Evolutionary conservation across 495 filamentous ascomycete genomes (phyloP), one percentile per base, ranked within the genome.

Genomic region (Niebla homalea): DNA sequence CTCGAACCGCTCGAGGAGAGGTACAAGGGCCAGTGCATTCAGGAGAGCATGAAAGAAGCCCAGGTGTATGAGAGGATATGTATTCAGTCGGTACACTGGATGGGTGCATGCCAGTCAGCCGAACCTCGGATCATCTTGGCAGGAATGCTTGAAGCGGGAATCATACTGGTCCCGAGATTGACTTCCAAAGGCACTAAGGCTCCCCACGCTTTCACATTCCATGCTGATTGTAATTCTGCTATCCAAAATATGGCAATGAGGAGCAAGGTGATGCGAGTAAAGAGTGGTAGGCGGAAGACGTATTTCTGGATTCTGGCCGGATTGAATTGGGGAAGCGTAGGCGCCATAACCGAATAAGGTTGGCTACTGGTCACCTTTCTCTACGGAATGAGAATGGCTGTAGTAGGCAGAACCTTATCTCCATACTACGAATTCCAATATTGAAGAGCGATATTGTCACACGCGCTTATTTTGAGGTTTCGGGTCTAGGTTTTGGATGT

Each of bases 1-100:
- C 67, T 98, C 92, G 62, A 97, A 98, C 42, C 89, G 75, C 64
- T 95, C 89, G 55, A 97, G 61, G 42, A 98, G 68, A 15, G 92
- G 92, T 11, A 79, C 79, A 51, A 96, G 65, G 4, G 88, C 83
- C 42, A 94, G 16, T 38, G 84, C 60, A 65, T 96, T 95, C 57
- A 96, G 62, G 25, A 90, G 55, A 42, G 79, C 69, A 62, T 97
- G 92, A 51, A 93, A 70, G 65, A 90, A 75, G 53, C 81, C 80
- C 26, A 73, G 59, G 63, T 98, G 92, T 49, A 97, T 83, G 46
- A 98, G 72, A 2, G 90, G 89, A 63, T 85, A 98, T 10, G 89
- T 93, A 60, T 94, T 96, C 16, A 89, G 71, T 52, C 92, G 84
- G 64, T 97, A 87, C 75, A 94, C 90, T 95, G 64, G 43, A 40